These are phyloP conservation scores for Xylariaceae sp. DNA, from an alignment of 2,329 filamentous ascomycete species.

Conservation along the genomic window DNA sequence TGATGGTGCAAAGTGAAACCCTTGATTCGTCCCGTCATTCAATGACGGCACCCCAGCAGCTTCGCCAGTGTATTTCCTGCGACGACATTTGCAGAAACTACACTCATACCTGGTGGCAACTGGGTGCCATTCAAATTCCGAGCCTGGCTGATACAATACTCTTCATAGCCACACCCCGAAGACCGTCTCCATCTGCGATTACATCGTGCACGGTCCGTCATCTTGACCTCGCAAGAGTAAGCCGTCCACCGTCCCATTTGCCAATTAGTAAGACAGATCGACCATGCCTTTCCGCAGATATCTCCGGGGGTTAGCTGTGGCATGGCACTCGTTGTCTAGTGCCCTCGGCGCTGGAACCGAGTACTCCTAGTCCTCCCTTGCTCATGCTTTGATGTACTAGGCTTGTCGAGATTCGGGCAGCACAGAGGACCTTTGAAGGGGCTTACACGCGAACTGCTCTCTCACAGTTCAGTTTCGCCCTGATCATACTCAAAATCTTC, in stretches of 20 bases:
- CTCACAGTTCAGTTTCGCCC: slow-evolving; percentile 89
- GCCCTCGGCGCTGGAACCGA: background rate
- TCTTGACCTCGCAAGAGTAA: slow-evolving; percentile 73
- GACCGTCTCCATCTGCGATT: slow-evolving; percentile 68
- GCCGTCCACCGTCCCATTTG: slow-evolving; percentile 19
- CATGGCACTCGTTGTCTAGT: background rate
- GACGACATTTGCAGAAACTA: background rate
- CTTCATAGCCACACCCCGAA: slow-evolving; percentile 30
- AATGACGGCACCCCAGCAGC: background rate
- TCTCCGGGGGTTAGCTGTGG: background rate
- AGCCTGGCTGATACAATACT: slow-evolving; percentile 10
- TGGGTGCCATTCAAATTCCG: background rate
- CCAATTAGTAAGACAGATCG: background rate
- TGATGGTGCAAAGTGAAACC: background rate
- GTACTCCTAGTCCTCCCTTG: background rate
- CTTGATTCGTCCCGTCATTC: background rate
- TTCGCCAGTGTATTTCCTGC: background rate
- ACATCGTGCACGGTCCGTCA: slow-evolving; percentile 77
- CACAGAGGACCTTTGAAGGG: slow-evolving; percentile 94
- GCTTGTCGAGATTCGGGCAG: slow-evolving; percentile 89
- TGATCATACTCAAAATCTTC: slow-evolving; percentile 95
- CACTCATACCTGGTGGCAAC: background rate
- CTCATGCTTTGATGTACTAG: slow-evolving; percentile 31
- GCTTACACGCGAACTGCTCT: slow-evolving; percentile 94
- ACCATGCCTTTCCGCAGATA: background rate